Evolutionary conservation across 2,329 filamentous ascomycete genomes (phyloP).

Genomic region (Ilyonectria sp.): DNA sequence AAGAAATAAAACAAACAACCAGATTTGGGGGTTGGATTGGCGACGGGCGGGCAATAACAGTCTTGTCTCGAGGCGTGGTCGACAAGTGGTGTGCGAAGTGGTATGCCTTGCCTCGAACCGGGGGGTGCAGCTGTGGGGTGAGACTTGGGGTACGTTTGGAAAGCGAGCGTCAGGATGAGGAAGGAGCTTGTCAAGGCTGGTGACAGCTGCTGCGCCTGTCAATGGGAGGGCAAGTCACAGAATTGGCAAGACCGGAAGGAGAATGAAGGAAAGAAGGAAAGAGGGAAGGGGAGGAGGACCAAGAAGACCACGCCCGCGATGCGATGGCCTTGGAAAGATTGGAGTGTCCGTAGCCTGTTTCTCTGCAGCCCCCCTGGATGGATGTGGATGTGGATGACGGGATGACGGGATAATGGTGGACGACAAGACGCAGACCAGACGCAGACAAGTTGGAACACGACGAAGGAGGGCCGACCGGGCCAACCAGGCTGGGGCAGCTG

Average conservation of each 20-base stretch:
- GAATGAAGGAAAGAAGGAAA: constrained; percentile 4
- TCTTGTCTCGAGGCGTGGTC: constrained; percentile 8
- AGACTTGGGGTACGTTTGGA: constrained; percentile 6
- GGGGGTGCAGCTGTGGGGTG: constrained; percentile 23
- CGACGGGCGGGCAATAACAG: constrained; percentile 7
- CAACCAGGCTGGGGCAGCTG: constrained; percentile 38
- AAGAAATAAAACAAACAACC: constrained; percentile 12
- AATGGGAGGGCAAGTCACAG: constrained; percentile 16
- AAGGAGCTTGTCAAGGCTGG: constrained; percentile 26
- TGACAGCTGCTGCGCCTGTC: constrained; percentile 26
- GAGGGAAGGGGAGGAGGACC: constrained; percentile 14
- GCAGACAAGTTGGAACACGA: constrained; percentile 32
- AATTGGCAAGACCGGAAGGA: constrained; percentile 16
- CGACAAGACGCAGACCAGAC: constrained; percentile 21
- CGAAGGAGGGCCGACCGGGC: constrained; percentile 34
- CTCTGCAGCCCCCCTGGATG: constrained; percentile 37
- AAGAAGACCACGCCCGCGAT: constrained; percentile 31
- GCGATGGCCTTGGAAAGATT: constrained; percentile 45
- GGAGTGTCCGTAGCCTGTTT: constrained; percentile 31
- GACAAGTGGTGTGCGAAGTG: constrained; percentile 3
- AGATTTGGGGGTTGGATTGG: constrained; percentile 3
- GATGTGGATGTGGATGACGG: constrained; percentile 41
- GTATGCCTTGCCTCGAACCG: constrained; percentile 25
- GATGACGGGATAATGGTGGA: constrained; percentile 39
- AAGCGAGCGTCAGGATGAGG: constrained; percentile 33